These are phyloP conservation scores for Picea sitchensis DNA, from an alignment of 75 land plant genomes.

Conservation along the genomic window DNA sequence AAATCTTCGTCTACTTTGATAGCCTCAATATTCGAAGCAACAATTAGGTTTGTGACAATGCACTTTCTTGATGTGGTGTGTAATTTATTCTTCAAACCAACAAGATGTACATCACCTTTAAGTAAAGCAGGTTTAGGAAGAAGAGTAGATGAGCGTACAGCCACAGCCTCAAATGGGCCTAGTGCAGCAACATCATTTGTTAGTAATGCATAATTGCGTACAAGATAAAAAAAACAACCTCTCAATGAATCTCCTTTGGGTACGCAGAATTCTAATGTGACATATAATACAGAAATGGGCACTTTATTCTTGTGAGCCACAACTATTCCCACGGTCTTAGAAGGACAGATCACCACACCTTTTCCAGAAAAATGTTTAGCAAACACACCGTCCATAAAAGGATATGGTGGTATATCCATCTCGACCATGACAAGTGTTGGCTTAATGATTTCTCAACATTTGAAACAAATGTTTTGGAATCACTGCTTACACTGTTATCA, in stretches of 20 bases:
- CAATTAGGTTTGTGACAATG: too few species aligned
- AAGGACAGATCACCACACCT: conserved; percentile 37
- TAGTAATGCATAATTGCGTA: conserved; percentile 38
- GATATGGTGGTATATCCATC: conserved; percentile 37
- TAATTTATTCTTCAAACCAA: too few species aligned
- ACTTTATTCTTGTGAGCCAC: conserved; percentile 39
- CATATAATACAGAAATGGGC: conserved; percentile 36
- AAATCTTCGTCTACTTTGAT: too few species aligned
- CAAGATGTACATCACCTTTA: neutral
- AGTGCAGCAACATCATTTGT: conserved; percentile 28
- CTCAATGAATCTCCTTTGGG: conserved; percentile 38
- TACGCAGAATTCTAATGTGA: conserved; percentile 30
- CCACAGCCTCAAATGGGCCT: conserved; percentile 20
- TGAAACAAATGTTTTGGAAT: neutral
- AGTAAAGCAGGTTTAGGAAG: neutral
- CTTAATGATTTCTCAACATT: conserved; percentile 21
- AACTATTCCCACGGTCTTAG: conserved; percentile 26
- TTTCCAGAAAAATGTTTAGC: conserved; percentile 35
- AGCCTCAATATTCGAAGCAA: too few species aligned
- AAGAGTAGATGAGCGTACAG: conserved; percentile 23
- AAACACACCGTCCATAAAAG: conserved; percentile 49
- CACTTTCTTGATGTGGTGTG: too few species aligned
- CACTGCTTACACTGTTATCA: too few species aligned
- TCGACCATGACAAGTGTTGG: conserved; percentile 43
- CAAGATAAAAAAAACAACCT: conserved; percentile 35